Evolutionary conservation across 495 filamentous ascomycete species (phyloP).

Genomic region (Penicillium atrosanguineum): DNA sequence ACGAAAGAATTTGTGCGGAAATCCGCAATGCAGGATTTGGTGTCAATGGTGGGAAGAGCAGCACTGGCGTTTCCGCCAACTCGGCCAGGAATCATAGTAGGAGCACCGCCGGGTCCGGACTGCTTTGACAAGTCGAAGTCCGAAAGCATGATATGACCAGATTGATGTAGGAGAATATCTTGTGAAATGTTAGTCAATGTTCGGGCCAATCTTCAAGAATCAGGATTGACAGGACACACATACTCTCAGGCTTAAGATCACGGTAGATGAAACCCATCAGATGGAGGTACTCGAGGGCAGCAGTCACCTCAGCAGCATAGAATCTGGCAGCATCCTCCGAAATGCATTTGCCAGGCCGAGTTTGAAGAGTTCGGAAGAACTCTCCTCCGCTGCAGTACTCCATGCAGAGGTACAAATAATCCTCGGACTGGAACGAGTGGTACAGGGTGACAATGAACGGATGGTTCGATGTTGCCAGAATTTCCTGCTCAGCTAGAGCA

Average conservation of each 20-base stretch:
- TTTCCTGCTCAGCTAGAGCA: constrained; percentile 95
- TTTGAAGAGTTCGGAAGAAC: constrained; percentile 95
- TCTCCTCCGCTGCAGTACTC: constrained; percentile 99
- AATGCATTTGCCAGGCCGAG: constrained; percentile 93
- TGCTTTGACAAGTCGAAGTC: constrained; percentile 99
- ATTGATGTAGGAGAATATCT: constrained; percentile 98
- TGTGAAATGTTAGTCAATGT: constrained; percentile 3
- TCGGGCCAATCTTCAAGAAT: background rate
- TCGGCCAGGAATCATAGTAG: constrained; percentile 93
- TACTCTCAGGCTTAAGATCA: constrained; percentile 97
- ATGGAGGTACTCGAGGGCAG: constrained; percentile 94
- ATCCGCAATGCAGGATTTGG: constrained; percentile 96
- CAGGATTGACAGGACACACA: constrained; percentile 26
- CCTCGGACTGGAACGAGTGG: constrained; percentile 98
- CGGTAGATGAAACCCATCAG: constrained; percentile 99
- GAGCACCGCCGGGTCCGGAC: constrained; percentile 91
- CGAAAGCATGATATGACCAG: constrained; percentile 98
- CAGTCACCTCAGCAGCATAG: constrained; percentile 97
- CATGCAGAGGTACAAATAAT: constrained; percentile 98
- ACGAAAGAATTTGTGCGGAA: constrained; percentile 99
- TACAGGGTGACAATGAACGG: constrained; percentile 98
- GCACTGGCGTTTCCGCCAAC: constrained; percentile 71
- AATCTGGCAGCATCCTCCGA: constrained; percentile 96
- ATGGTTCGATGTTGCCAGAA: constrained; percentile 96
- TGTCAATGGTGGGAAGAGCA: constrained; percentile 91